A percentile compares a stretch with the other conserved stretches of the same genome.
Evolutionary conservation across 352 stramenopile genomes (phyloP).

Genomic region (Pythium dissotocum): DNA sequence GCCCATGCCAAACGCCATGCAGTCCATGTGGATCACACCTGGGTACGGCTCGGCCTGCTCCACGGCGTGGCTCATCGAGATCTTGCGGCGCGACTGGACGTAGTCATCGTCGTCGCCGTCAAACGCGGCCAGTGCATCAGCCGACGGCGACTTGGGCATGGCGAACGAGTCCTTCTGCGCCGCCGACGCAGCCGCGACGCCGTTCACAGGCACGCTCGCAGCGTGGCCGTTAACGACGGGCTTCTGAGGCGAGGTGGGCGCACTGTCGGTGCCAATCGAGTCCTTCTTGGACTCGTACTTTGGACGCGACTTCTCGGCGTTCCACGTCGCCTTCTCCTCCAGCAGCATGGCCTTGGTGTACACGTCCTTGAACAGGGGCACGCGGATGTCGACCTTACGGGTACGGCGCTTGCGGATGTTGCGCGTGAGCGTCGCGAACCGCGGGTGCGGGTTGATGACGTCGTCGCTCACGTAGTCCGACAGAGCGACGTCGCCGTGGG

Average conservation of each 20-base stretch:
- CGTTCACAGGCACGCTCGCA: not conserved
- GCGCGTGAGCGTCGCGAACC: slow-evolving; percentile 96
- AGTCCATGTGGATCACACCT: slow-evolving; percentile 98
- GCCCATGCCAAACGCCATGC: slow-evolving; percentile 99
- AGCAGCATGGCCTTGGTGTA: slow-evolving; percentile 75
- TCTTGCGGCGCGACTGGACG: slow-evolving; percentile 59
- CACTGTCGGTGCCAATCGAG: slow-evolving; percentile 14
- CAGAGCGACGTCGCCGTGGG: slow-evolving; percentile 82
- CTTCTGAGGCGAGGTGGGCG: slow-evolving; percentile 20
- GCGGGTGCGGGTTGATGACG: slow-evolving; percentile 99
- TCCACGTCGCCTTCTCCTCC: slow-evolving; percentile 75
- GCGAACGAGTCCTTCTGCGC: slow-evolving; percentile 14
- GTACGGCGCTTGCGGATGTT: slow-evolving; percentile 97
- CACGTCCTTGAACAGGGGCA: slow-evolving; percentile 84
- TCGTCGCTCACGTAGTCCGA: slow-evolving; percentile 97
- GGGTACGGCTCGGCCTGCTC: slow-evolving; percentile 80
- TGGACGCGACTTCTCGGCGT: slow-evolving; percentile 74
- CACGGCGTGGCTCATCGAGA: slow-evolving; percentile 65
- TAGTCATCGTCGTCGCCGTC: slow-evolving; percentile 30
- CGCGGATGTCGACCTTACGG: slow-evolving; percentile 85
- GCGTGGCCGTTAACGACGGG: slow-evolving; percentile 29
- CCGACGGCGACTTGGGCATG: slow-evolving; percentile 77
- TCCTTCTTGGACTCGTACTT: slow-evolving; percentile 72
- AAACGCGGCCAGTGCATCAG: slow-evolving; percentile 46
- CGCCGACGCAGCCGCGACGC: not conserved